These are phyloP conservation scores for Bothriochloa decipiens DNA, from an alignment of 176 grass and related monocot species.

Conservation along the genomic window DNA sequence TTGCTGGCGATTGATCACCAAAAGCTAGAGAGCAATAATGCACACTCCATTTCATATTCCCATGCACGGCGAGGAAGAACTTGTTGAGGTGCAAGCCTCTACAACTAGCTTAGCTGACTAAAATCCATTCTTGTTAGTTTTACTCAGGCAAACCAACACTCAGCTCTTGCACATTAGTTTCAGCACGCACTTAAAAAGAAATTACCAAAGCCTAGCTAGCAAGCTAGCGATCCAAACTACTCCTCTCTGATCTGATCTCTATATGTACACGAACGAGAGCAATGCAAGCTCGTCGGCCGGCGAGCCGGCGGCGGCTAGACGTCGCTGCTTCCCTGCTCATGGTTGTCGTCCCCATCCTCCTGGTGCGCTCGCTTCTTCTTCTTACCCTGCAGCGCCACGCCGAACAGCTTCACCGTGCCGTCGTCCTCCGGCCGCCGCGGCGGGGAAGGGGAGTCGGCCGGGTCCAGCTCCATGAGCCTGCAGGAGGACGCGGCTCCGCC, in stretches of 20 bases:
- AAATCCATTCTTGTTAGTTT: constrained; percentile 25
- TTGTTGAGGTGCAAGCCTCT: constrained; percentile 6
- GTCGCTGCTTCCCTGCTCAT: constrained; percentile 49
- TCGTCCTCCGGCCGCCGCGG: not conserved
- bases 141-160: constrained; percentile 22
- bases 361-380: constrained; percentile 65
- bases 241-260: constrained; percentile 39
- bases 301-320: constrained; percentile 2
- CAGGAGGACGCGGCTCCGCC: constrained; percentile 22
- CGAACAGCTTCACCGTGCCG: constrained; percentile 83
- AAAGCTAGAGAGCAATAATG: not conserved
- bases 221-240: constrained; percentile 22
- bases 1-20: not conserved
- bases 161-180: constrained; percentile 15
- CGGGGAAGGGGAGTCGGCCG: constrained; percentile 26
- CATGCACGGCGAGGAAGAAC: not conserved
- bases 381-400: constrained; percentile 68
- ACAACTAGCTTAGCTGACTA: not conserved
- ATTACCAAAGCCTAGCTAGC: constrained; percentile 39
- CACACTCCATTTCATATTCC: not conserved
- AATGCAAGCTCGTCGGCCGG: not conserved
- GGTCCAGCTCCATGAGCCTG: constrained; percentile 61
- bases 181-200: constrained; percentile 21
- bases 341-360: constrained; percentile 26
- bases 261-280: constrained; percentile 45